Conservation (phyloP, 192 early-diverging fungal species). For the Entophlyctis helioformis region DNA sequence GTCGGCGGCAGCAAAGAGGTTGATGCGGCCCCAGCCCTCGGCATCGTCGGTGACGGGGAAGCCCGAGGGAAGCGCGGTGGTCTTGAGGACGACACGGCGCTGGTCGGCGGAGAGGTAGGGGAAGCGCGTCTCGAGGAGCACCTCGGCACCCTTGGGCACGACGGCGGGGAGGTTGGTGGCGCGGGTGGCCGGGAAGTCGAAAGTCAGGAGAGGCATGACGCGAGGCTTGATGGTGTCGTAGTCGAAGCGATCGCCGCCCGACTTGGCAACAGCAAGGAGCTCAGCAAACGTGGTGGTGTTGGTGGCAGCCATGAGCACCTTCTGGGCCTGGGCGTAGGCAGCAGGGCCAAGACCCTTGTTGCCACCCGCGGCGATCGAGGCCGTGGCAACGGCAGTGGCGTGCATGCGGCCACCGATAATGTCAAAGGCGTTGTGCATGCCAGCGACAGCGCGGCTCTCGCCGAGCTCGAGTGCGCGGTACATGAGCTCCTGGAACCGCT, state of each 20-base stretch:
- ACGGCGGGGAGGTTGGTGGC: neutral
- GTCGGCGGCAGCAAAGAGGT: constrained; percentile 14
- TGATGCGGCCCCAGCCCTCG: constrained; percentile 16
- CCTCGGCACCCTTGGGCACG: constrained; percentile 14
- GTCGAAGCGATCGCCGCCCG: constrained; percentile 6
- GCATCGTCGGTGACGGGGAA: constrained; percentile 11
- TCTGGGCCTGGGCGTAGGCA: constrained; percentile 6
- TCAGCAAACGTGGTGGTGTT: too few relatives aligned
- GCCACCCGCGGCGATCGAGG: constrained; percentile 10
- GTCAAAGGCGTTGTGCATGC: constrained; percentile 7
- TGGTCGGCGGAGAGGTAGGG: constrained; percentile 16
- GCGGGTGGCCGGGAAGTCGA: constrained; percentile 2
- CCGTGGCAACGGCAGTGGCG: constrained; percentile 3
- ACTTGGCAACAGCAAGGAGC: constrained; percentile 7
- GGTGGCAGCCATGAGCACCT: constrained; percentile 3
- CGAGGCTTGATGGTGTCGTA: constrained; percentile 4
- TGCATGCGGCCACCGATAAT: constrained; percentile 13
- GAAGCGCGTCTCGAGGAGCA: constrained; percentile 16
- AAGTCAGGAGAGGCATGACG: constrained; percentile 8
- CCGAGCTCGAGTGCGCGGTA: constrained; percentile 8
- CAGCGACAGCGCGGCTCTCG: constrained; percentile 6
- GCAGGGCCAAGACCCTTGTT: neutral
- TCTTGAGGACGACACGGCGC: constrained; percentile 13
- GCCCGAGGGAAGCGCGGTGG: constrained; percentile 10
- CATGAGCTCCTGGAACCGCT: constrained; percentile 13